Evolutionary conservation across 2,329 filamentous ascomycete genomes (phyloP).

Genomic region (Colletotrichum salicis): DNA sequence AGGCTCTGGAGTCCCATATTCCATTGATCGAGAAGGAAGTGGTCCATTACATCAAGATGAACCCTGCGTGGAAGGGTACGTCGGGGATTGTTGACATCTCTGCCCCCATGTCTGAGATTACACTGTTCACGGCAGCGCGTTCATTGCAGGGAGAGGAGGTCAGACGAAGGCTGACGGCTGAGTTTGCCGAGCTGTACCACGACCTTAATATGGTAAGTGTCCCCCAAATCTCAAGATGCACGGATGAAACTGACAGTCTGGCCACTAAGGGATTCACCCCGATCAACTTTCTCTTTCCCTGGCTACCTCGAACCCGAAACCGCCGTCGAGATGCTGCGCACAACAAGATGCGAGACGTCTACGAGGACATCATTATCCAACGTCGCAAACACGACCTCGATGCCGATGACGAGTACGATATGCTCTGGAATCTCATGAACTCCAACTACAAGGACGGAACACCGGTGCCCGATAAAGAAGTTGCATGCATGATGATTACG

Average conservation of each 20-base stretch:
- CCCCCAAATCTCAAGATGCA: too few species aligned
- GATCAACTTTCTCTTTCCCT: background rate
- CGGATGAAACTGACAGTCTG: too few species aligned
- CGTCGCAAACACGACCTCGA: background rate
- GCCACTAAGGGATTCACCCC: constrained; percentile 53
- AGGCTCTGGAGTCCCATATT: constrained; percentile 74
- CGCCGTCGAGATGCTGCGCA: background rate
- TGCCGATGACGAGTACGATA: background rate
- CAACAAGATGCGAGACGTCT: background rate
- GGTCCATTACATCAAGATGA: constrained; percentile 40
- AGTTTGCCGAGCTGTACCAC: constrained; percentile 81
- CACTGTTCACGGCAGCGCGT: constrained; percentile 82
- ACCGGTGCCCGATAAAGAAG: constrained; percentile 76
- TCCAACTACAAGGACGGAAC: constrained; percentile 77
- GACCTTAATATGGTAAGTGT: constrained; percentile 76
- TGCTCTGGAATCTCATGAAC: background rate
- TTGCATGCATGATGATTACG: constrained; percentile 88
- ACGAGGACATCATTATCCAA: background rate
- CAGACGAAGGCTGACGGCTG: constrained; percentile 75
- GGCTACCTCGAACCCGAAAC: background rate
- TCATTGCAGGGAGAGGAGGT: constrained; percentile 82
- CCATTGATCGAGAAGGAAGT: constrained; percentile 77
- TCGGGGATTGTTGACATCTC: background rate
- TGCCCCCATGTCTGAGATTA: constrained; percentile 74
- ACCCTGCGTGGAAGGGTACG: background rate